phyloP scores from a whole-genome alignment of 129 eudicot species.

The Escallonia herrerae region DNA sequence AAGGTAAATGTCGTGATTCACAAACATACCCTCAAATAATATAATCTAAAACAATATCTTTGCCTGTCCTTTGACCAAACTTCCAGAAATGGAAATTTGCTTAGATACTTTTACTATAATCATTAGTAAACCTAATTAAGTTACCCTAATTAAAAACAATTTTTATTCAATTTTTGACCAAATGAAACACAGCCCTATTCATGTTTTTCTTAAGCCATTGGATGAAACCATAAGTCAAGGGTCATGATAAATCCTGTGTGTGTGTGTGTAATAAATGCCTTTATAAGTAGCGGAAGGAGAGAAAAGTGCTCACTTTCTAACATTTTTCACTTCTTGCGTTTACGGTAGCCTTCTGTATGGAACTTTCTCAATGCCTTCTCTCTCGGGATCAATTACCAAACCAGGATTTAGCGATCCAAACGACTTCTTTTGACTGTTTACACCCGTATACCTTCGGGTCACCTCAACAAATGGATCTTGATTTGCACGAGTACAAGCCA shows the following conservation, averaged over 20 bases:
- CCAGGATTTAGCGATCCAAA: conserved; percentile 19
- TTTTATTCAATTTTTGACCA: conserved; percentile 12
- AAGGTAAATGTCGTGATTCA: too few relatives aligned
- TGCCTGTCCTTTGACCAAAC: too few relatives aligned
- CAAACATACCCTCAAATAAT: too few relatives aligned
- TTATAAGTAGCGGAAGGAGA: conserved; percentile 21
- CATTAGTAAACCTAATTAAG: background rate
- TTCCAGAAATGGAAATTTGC: too few relatives aligned
- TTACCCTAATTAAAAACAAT: too few relatives aligned
- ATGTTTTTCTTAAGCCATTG: conserved; percentile 21
- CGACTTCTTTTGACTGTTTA: conserved; percentile 41
- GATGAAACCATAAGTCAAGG: conserved; percentile 18
- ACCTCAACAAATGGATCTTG: conserved; percentile 22
- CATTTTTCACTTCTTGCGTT: conserved; percentile 13
- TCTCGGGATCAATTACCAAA: conserved; percentile 21
- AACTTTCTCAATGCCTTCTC: background rate
- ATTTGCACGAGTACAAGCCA: conserved; percentile 39
- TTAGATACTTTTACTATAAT: too few relatives aligned
- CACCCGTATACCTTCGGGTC: conserved; percentile 26
- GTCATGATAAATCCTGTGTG: conserved; percentile 3
- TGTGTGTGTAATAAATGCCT: conserved; percentile 27
- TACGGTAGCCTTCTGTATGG: background rate
- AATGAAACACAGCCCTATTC: conserved; percentile 21
- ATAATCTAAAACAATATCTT: too few relatives aligned
- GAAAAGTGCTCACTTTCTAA: background rate